These are phyloP conservation scores for Aspergillus hiratsukae DNA, from an alignment of 2,329 filamentous ascomycete genomes.

Conservation along the genomic window DNA sequence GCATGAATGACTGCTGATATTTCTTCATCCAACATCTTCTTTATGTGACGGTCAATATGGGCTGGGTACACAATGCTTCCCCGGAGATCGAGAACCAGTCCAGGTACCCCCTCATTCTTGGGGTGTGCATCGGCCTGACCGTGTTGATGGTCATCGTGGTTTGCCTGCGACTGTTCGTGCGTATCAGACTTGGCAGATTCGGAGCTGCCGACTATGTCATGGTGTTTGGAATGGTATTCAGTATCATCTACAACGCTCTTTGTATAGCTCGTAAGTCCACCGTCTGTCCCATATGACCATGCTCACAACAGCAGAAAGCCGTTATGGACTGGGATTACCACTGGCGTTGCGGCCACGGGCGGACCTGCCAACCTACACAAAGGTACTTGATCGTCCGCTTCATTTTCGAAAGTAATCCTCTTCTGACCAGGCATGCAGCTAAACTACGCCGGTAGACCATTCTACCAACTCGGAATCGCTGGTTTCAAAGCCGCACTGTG, in stretches of 20 bases:
- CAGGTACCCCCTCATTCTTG: constrained; percentile 47
- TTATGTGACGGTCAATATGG: constrained; percentile 32
- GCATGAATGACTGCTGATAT: neutral
- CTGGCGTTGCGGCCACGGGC: constrained; percentile 40
- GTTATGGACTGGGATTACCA: constrained; percentile 51
- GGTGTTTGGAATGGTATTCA: constrained; percentile 40
- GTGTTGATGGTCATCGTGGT: constrained; percentile 43
- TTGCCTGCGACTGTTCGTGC: constrained; percentile 40
- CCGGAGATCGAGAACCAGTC: constrained; percentile 46
- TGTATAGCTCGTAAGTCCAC: constrained; percentile 47
- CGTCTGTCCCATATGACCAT: neutral
- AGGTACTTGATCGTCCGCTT: constrained; percentile 16
- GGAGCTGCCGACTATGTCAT: constrained; percentile 47
- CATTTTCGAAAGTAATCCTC: neutral
- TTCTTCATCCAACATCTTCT: neutral
- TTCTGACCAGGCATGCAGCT: constrained; percentile 24
- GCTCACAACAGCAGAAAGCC: constrained; percentile 42
- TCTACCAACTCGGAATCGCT: constrained; percentile 53
- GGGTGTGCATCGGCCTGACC: constrained; percentile 46
- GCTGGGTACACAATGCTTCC: constrained; percentile 50
- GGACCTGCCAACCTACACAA: constrained; percentile 44
- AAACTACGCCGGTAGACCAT: constrained; percentile 52
- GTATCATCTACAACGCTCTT: constrained; percentile 47
- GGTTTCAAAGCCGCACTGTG: constrained; percentile 55
- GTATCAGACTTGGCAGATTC: constrained; percentile 41